Conservation (phyloP, 768 basidiomycete species). For the Cubamyces lactineus region DNA sequence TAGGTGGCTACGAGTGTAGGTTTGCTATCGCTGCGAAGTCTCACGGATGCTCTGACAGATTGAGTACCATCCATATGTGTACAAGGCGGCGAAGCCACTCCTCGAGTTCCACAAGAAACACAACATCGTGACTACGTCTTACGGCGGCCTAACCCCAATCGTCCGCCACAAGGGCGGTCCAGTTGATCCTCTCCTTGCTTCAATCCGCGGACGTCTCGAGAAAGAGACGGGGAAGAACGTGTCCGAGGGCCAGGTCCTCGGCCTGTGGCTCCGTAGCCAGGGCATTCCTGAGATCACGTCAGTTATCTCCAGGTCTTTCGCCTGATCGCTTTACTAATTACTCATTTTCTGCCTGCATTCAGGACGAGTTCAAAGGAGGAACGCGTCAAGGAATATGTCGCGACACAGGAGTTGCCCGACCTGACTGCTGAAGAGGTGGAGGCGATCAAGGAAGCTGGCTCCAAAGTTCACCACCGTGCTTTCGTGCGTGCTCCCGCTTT, state of each 20-base stretch:
- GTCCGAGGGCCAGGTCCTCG: conserved; percentile 35
- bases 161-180: conserved; percentile 41
- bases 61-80: conserved; percentile 46
- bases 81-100: conserved; percentile 35
- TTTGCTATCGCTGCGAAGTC: too few relatives aligned
- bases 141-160: conserved; percentile 33
- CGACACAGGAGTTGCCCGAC: conserved; percentile 44
- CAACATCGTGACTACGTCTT: conserved; percentile 32
- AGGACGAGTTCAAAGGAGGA: conserved; percentile 47
- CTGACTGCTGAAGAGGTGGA: conserved; percentile 34
- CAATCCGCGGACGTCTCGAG: conserved; percentile 34
- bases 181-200: conserved; percentile 41
- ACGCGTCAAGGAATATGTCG: conserved; percentile 52
- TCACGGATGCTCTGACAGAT: conserved; percentile 28
- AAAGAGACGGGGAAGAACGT: conserved; percentile 30
- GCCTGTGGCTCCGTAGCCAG: conserved; percentile 37
- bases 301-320: conserved; percentile 14
- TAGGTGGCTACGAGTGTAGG: conserved; percentile 18
- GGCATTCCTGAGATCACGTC: conserved; percentile 39
- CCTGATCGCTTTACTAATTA: neutral
- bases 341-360: neutral
- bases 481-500: conserved; percentile 31
- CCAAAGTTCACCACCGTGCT: conserved; percentile 34
- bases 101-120: conserved; percentile 30
- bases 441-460: conserved; percentile 34